Evolutionary conservation across 2,329 filamentous ascomycete genomes (phyloP).

Genomic region (Huntiella savannae): DNA sequence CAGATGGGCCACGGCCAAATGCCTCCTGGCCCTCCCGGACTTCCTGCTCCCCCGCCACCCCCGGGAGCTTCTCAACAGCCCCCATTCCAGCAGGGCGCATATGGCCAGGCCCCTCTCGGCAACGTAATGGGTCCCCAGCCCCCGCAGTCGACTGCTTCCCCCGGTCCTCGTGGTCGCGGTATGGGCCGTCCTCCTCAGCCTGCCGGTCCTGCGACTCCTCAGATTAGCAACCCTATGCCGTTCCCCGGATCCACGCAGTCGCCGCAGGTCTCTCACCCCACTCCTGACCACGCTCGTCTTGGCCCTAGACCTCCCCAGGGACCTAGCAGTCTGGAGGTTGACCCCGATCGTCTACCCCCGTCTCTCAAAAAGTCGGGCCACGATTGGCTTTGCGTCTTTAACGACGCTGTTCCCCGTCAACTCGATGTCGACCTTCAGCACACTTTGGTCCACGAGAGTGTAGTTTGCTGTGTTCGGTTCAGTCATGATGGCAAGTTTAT

Average conservation of each 20-base stretch:
- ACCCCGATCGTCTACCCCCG: constrained; percentile 66
- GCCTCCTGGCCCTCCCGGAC: constrained; percentile 22
- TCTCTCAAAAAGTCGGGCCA: constrained; percentile 74
- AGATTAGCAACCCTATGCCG: constrained; percentile 73
- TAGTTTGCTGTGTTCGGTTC: constrained; percentile 95
- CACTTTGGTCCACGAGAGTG: constrained; percentile 81
- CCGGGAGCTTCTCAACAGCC: constrained; percentile 47
- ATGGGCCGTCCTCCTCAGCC: constrained; percentile 44
- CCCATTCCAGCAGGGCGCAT: constrained; percentile 60
- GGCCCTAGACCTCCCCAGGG: constrained; percentile 18
- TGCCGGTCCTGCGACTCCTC: constrained; percentile 61
- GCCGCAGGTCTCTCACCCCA: constrained; percentile 73
- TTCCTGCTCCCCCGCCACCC: constrained; percentile 37
- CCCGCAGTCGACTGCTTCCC: constrained; percentile 69
- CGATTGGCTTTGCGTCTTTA: constrained; percentile 97
- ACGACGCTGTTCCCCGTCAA: constrained; percentile 71
- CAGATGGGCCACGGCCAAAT: constrained; percentile 34
- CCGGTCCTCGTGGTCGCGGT: constrained; percentile 51
- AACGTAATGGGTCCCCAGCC: constrained; percentile 66
- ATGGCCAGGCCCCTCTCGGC: constrained; percentile 37
- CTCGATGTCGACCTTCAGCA: constrained; percentile 89
- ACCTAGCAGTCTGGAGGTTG: constrained; percentile 43
- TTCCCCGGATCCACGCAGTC: constrained; percentile 71
- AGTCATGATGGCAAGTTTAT: constrained; percentile 90
- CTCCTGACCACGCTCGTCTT: constrained; percentile 43